Conservation (phyloP, 768 basidiomycete genomes). For the Phanerodontia chrysosporium region DNA sequence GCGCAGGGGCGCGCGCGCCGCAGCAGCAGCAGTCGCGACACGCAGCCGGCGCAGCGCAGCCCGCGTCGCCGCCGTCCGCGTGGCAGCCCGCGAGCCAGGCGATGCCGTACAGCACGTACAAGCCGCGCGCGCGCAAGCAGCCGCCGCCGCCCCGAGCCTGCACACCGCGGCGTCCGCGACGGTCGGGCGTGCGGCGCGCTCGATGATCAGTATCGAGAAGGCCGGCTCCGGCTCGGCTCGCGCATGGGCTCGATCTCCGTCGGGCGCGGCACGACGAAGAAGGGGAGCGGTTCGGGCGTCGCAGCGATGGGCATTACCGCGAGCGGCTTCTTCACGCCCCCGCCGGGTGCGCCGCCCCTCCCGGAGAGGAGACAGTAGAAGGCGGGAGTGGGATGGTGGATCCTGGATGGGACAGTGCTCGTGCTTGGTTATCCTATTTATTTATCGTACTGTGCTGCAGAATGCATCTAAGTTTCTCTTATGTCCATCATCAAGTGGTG, state of each 20-base stretch:
- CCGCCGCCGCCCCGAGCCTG: constrained; percentile 4
- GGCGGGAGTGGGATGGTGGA: not conserved
- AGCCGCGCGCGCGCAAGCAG: constrained; percentile 33
- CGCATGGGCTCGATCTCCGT: constrained; percentile 60
- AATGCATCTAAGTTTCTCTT: not conserved
- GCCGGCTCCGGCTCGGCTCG: constrained; percentile 25
- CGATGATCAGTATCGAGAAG: constrained; percentile 66
- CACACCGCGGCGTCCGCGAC: constrained; percentile 26
- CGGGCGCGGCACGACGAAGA: constrained; percentile 56
- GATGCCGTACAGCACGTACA: constrained; percentile 12
- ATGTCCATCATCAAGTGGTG: no score
- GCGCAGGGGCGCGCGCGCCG: constrained; percentile 5
- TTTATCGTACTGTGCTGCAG: not conserved
- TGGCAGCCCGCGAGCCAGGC: constrained; percentile 24
- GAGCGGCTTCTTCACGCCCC: constrained; percentile 70
- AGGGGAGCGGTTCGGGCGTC: constrained; percentile 68
- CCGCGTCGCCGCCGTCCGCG: constrained; percentile 33
- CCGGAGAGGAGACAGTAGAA: constrained; percentile 8
- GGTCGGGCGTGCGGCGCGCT: constrained; percentile 32
- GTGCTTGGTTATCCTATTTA: not conserved
- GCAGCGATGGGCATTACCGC: constrained; percentile 75
- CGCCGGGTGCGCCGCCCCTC: constrained; percentile 30
- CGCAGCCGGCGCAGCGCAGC: not conserved
- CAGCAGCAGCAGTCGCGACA: constrained; percentile 2
- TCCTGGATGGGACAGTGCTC: not conserved